phyloP scores from a whole-genome alignment of 257 asterid genomes.

The Forsythia suspensa region DNA sequence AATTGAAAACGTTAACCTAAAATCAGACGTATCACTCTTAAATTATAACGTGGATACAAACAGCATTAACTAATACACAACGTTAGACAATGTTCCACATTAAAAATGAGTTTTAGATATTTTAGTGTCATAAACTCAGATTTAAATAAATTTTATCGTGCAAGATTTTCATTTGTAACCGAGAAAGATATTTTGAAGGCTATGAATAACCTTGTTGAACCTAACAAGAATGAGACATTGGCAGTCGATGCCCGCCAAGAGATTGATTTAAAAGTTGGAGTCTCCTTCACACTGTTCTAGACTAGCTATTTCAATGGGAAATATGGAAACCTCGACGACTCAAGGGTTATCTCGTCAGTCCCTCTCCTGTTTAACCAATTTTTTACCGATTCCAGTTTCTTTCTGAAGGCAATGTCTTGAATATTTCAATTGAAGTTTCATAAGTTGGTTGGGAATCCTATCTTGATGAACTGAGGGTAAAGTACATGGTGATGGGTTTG shows the following conservation, averaged over 20 bases:
- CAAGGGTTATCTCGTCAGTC: conserved; percentile 92
- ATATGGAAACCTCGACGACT: conserved; percentile 86
- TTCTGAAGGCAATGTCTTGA: conserved; percentile 4
- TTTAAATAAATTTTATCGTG: conserved; percentile 39
- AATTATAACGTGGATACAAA: too few relatives aligned
- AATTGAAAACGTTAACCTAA: too few relatives aligned
- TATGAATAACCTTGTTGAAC: conserved; percentile 68
- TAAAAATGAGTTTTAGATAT: too few relatives aligned
- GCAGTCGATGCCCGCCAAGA: conserved; percentile 97
- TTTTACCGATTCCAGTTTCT: not conserved
- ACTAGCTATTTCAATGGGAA: conserved; percentile 90
- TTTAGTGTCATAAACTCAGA: too few relatives aligned
- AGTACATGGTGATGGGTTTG: conserved; percentile 2
- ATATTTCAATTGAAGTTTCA: not conserved
- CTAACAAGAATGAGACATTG: conserved; percentile 82
- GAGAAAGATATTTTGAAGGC: conserved; percentile 86
- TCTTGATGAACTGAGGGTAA: conserved; percentile 1
- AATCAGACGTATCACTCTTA: too few relatives aligned
- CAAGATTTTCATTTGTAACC: conserved; percentile 89
- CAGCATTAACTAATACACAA: too few relatives aligned
- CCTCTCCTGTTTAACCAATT: conserved; percentile 21
- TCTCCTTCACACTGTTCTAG: conserved; percentile 89
- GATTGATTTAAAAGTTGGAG: conserved; percentile 96
- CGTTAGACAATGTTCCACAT: too few relatives aligned
- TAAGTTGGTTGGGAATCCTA: not conserved